Evolutionary conservation across 2,329 filamentous ascomycete species (phyloP).

Genomic region (Colletotrichum sp.): DNA sequence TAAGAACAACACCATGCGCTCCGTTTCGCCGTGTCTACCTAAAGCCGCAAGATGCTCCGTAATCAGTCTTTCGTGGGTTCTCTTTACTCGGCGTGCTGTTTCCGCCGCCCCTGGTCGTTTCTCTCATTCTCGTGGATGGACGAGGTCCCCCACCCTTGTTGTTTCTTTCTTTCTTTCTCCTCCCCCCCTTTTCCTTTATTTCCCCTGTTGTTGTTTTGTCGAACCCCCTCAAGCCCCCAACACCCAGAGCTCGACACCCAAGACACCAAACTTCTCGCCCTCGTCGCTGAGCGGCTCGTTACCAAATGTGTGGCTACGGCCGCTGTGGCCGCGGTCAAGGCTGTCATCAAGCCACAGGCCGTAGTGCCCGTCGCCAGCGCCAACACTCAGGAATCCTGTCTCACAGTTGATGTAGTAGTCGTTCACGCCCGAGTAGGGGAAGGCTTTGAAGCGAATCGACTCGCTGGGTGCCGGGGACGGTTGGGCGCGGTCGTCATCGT

Average conservation of each 20-base stretch:
- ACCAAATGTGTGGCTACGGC: constrained; percentile 87
- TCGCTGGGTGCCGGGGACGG: constrained; percentile 63
- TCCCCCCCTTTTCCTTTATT: background rate
- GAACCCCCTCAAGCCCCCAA: constrained; percentile 61
- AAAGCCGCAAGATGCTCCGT: background rate
- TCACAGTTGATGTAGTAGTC: constrained; percentile 98
- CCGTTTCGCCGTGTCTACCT: background rate
- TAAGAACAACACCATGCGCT: background rate
- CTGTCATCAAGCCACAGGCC: constrained; percentile 92
- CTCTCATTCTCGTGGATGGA: background rate
- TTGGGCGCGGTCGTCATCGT: constrained; percentile 26
- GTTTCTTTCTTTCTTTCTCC: background rate
- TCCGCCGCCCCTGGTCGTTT: background rate
- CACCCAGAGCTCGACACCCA: constrained; percentile 94
- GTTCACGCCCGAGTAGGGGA: constrained; percentile 94
- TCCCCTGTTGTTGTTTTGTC: background rate
- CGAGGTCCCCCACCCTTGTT: background rate
- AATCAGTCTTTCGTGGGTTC: background rate
- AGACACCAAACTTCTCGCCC: constrained; percentile 87
- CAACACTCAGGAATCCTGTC: constrained; percentile 81
- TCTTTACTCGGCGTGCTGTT: background rate
- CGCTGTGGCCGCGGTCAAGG: constrained; percentile 83
- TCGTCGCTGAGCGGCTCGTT: constrained; percentile 95
- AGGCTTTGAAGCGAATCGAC: constrained; percentile 92
- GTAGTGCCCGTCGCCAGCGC: constrained; percentile 87